Evolutionary conservation across 129 eudicot species (phyloP).

Genomic region (Saussurea involucrata): DNA sequence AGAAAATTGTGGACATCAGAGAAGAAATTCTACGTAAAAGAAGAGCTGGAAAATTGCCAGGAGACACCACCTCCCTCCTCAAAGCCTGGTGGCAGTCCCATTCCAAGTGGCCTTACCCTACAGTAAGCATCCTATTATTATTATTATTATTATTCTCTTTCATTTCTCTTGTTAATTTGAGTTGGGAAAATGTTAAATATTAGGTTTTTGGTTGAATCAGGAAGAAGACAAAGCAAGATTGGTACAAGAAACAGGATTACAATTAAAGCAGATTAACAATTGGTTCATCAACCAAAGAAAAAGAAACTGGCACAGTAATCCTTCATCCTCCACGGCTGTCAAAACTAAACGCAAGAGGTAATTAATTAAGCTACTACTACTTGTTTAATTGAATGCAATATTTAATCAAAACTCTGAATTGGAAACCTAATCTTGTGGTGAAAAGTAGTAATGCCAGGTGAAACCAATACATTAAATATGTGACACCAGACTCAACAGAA

Average conservation of each 20-base stretch:
- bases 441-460: constrained; percentile 70
- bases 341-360: constrained; percentile 93
- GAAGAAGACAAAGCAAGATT: constrained; percentile 90
- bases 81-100: constrained; percentile 97
- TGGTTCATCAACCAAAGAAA: constrained; percentile 96
- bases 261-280: constrained; percentile 82
- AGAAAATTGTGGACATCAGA: constrained; percentile 84
- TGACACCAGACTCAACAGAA: constrained; percentile 3
- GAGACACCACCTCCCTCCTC: constrained; percentile 84
- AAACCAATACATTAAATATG: constrained; percentile 10
- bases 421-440: constrained; percentile 21
- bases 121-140: constrained; percentile 39
- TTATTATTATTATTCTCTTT: too few relatives aligned
- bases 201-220: constrained; percentile 24
- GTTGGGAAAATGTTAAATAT: background rate
- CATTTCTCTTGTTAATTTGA: background rate
- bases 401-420: background rate
- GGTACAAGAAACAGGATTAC: constrained; percentile 92
- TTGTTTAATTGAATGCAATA: too few relatives aligned
- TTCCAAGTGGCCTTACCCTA: constrained; percentile 97
- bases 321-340: constrained; percentile 62
- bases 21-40: constrained; percentile 89
- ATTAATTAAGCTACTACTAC: constrained; percentile 5
- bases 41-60: constrained; percentile 92
- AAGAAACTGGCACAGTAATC: constrained; percentile 91